Base-by-base conservation (phyloP, 2,329 filamentous ascomycete genomes). In the Paracorniculantispora psalliotae region DNA sequence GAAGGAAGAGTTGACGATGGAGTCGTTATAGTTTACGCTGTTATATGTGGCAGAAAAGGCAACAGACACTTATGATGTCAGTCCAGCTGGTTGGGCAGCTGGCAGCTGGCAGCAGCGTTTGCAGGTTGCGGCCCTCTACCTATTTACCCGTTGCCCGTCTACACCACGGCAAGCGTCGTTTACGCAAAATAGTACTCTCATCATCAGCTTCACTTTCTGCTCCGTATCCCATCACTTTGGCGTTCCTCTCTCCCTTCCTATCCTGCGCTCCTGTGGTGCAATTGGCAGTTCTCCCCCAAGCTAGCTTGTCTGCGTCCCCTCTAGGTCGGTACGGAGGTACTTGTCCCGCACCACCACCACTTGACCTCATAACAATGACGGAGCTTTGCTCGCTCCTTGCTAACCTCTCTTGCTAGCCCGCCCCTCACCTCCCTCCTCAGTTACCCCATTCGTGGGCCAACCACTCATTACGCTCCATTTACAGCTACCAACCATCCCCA, bases 311-410 rank as follows among this genome's bases (percentile, higher is more conserved):
- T 12, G 51, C n/a, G 17, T n/a, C 49, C 15, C 19, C 26, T 3
- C 26, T 26, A 3, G 33, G 17, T 44, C 10, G 41, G 41, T 44
- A 41, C 4, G 37, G n/a, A 33, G 10, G 7, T 8, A 39, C 49
- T 26, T 26, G 39, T 55, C 41, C 53, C 43, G 53, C 53, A 37
- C 48, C 8, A 37, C 30, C 53, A 39, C 53, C 43, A 47, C 43
- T 47, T 46, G 52, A 37, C 53, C 53, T 56, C 53, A 33, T n/a
- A 48, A 56, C 53, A 48, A 56, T 56, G 53, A 48, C 53, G 53
- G 53, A 39, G 33, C 52, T 25, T 15, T 4, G 49, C 21, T 49
- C 19, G 21, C 25, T 26, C 52, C n/a, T 15, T 4, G 49, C 21
- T 49, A 33, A 33, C 25, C 46, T 23, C 26, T 7, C 30, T 43